A percentile compares a stretch with the other conserved stretches of the same genome.
These are phyloP conservation scores for Schwanniomyces vanrijiae DNA, from an alignment of 805 yeast species.

Conservation along the genomic window DNA sequence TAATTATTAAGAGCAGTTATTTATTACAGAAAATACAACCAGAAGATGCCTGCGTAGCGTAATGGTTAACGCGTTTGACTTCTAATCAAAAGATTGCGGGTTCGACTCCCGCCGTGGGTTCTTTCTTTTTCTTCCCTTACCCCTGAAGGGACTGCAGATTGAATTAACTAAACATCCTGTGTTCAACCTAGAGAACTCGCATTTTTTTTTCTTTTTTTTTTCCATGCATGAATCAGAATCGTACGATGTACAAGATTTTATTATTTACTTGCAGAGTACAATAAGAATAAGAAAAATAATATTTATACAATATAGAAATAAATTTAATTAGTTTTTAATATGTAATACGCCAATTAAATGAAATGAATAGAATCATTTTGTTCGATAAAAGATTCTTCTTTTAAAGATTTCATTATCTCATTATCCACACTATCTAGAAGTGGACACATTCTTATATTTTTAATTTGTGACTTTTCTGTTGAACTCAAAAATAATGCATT, in stretches of 20 bases:
- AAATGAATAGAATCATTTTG: neutral
- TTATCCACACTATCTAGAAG: neutral
- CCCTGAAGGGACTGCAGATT: no score
- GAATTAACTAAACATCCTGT: constrained; percentile 84
- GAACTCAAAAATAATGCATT: constrained; percentile 18
- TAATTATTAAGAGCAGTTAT: no score
- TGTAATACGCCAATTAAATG: neutral
- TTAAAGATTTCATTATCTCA: neutral
- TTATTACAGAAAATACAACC: no score
- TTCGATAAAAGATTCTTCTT: neutral
- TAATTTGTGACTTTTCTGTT: neutral
- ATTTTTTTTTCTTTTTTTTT: constrained; percentile 19
- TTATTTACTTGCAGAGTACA: neutral
- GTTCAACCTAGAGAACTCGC: constrained; percentile 84
- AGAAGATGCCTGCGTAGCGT: constrained; percentile 44
- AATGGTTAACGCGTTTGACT: constrained; percentile 69
- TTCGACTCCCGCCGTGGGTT: constrained; percentile 57
- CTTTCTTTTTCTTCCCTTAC: no score
- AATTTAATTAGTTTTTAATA: neutral
- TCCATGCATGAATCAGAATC: neutral
- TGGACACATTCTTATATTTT: neutral
- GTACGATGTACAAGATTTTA: neutral
- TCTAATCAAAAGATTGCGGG: constrained; percentile 67
- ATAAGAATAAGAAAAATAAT: neutral
- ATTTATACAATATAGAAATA: neutral